Evolutionary conservation across 2,329 filamentous ascomycete species (phyloP), one percentile per base, ranked within the genome.

Genomic region (Xylariaceae sp.): DNA sequence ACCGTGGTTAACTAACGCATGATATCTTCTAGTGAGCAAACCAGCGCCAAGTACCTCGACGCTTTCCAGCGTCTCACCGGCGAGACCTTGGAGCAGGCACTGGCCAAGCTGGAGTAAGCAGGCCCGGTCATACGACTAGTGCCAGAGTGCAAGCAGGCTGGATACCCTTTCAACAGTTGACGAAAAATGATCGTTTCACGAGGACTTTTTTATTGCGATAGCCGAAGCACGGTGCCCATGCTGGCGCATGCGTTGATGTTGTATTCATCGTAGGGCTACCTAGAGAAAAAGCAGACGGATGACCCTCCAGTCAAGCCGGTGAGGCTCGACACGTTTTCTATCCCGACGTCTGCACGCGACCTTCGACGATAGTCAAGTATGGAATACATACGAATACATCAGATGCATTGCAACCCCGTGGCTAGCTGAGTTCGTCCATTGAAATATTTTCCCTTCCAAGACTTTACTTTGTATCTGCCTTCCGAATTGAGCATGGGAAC

Each of bases 11-110:
- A 17, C 52, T 62, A 54, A 60, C 55, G 18, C 9, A 15, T 47
- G 9, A 5, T 45, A 30, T 45, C 6, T 53, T 2, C 51, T 30
- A 62, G 61, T 45, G 50, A 48, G 15, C 60, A 55, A 51, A 64
- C 62, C 10, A 63, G 62, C 48, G 60, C 62, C 30, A 64, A 64
- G 47, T 64, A 64, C n/a, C 60, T 61, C 17, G 63, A 64, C 23
- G 61, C 61, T 17, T 64, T 64, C 35, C 53, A 64, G 18, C 56
- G 56, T 4, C 62, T 64, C 6, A 63, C 61, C 6, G 61, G 62
- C 39, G 58, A 61, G 51, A 61, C 60, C 5, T 52, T 63, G 49
- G 58, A 61, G 13, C 53, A 58, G 39, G 62, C 61, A 17, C 34
- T 63, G 37, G 63, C 58, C 13, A 63, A 63, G 42, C 23, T 64